Conservation (phyloP, 2,329 filamentous ascomycete genomes). For the Monosporascus cannonballus region DNA sequence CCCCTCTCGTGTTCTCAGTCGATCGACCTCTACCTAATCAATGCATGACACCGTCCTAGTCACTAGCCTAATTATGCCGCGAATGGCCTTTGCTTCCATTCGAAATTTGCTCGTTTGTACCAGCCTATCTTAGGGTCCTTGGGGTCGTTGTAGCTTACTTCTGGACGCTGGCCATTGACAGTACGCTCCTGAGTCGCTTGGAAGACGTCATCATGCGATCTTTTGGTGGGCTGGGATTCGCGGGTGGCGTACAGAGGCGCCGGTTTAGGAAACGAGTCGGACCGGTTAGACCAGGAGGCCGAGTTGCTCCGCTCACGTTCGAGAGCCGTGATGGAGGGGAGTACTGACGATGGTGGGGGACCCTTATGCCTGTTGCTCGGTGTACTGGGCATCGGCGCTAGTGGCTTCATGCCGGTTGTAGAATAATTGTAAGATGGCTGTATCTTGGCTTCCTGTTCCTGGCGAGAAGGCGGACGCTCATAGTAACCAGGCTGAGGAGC, state of each 20-base stretch:
- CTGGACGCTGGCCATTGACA: not conserved
- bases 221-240: not conserved
- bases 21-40: not conserved
- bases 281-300: not conserved
- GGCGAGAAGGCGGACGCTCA: constrained; percentile 14
- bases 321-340: not conserved
- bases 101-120: not conserved
- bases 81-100: not conserved
- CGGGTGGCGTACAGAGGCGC: not conserved
- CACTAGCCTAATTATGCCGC: not conserved
- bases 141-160: not conserved
- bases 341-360: not conserved
- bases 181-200: not conserved
- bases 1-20: not conserved
- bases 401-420: not conserved
- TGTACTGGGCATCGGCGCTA: not conserved
- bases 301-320: not conserved
- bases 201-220: not conserved
- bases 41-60: not conserved
- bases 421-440: constrained; percentile 14
- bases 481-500: constrained; percentile 11
- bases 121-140: not conserved
- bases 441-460: constrained; percentile 17
- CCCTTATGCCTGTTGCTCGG: not conserved
- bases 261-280: not conserved